These are phyloP conservation scores for Monosporascus cannonballus DNA, from an alignment of 2,329 filamentous ascomycete genomes.

Conservation along the genomic window DNA sequence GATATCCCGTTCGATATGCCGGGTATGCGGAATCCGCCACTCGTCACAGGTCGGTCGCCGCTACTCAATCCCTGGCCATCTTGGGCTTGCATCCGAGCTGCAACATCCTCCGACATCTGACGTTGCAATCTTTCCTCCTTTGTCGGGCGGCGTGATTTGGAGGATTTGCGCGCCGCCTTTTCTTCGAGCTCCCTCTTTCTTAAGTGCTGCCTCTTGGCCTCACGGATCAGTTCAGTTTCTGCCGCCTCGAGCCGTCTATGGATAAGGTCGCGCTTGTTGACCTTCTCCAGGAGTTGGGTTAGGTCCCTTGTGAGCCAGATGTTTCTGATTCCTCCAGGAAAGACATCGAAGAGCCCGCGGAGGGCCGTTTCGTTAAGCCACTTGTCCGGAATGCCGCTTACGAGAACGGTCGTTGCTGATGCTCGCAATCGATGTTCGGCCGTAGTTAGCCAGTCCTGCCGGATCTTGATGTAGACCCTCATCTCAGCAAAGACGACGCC, in stretches of 20 bases:
- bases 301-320: constrained; percentile 95
- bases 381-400: constrained; percentile 82
- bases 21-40: constrained; percentile 22
- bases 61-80: constrained; percentile 42
- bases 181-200: constrained; percentile 59
- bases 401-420: constrained; percentile 90
- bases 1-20: constrained; percentile 32
- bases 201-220: constrained; percentile 72
- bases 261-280: constrained; percentile 65
- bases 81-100: constrained; percentile 45
- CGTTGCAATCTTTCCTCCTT: constrained; percentile 45
- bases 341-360: constrained; percentile 84
- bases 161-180: constrained; percentile 54
- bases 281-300: constrained; percentile 76
- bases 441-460: constrained; percentile 90
- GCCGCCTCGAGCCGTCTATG: constrained; percentile 70
- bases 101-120: constrained; percentile 41
- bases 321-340: constrained; percentile 89
- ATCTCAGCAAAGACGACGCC: constrained; percentile 83
- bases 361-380: constrained; percentile 85
- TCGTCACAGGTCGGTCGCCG: constrained; percentile 46
- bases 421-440: constrained; percentile 90
- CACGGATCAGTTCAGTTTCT: constrained; percentile 76
- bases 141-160: constrained; percentile 41
- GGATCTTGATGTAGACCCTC: constrained; percentile 81